Base-by-base conservation (phyloP, 2,329 filamentous ascomycete genomes). In the Ascochyta fabae region DNA sequence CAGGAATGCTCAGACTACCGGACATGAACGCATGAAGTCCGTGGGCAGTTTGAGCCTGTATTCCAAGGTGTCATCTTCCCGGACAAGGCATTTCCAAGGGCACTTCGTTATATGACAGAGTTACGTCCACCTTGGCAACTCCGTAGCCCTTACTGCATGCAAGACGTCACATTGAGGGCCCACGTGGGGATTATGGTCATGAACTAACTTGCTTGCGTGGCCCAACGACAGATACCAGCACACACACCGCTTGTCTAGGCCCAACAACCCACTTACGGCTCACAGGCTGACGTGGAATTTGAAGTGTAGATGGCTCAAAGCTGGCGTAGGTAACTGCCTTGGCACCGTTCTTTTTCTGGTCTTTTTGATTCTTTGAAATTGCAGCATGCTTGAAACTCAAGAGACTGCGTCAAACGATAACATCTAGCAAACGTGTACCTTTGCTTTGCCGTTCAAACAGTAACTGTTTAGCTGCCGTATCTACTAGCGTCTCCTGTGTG, bases 11-110 rank as follows among this genome's bases (percentile, higher is more conserved):
- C 48, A 55, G 48, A 52, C 46, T 58, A 48, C 58, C 60, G 70
- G 70, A 70, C 70, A 73, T 72, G 61, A 72, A 73, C 60, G 72
- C 73, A 75, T 75, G 54, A 75, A 58, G 40, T 58, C 45, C 66
- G 68, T 70, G 61, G 61, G 68, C 68, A 57, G 72, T 75, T 74
- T 74, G 69, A 69, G 67, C 71, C 68, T 68, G 59, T 64, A 68
- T 61, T 61, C 62, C 62, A 53, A 69, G 63, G 62, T 65, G 60
- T 65, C 43, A 59, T 60, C 56, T 45, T 53, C 36, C 53, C 53
- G 44, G 34, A 54, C 48, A 59, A 54, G 64, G 65, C 61, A 59
- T 54, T 47, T 58, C 48, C 39, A 53, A 59, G 57, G 56, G 55
- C 61, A 65, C 64, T 61, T 56, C 49, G 52, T 59, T 60, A 57